Evolutionary conservation across 2,329 filamentous ascomycete species (phyloP).

Genomic region (Biscogniauxia mediterranea): DNA sequence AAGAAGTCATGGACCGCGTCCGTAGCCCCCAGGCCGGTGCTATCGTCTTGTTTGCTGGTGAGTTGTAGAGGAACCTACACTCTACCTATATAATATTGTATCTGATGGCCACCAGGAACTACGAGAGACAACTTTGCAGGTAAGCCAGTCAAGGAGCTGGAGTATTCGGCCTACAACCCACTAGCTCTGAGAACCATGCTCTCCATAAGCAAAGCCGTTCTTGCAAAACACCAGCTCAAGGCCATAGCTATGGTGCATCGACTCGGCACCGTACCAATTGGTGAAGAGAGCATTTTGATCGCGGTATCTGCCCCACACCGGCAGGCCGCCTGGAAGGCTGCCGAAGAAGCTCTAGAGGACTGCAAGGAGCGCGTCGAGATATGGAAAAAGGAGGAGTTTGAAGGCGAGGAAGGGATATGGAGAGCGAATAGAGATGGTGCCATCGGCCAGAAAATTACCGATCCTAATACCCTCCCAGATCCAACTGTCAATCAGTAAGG

Average conservation of each 20-base stretch:
- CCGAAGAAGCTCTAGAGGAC: constrained; percentile 83
- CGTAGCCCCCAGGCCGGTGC: constrained; percentile 72
- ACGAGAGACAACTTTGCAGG: constrained; percentile 73
- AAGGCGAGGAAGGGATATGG: constrained; percentile 76
- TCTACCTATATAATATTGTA: not conserved
- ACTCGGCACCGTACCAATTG: constrained; percentile 79
- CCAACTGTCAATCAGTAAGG: not conserved
- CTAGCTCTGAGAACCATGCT: constrained; percentile 69
- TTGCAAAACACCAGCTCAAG: constrained; percentile 61
- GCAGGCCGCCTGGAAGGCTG: constrained; percentile 80
- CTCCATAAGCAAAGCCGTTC: constrained; percentile 58
- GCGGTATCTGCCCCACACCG: constrained; percentile 82
- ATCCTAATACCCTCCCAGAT: constrained; percentile 4
- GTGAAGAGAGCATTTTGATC: constrained; percentile 91
- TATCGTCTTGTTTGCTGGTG: constrained; percentile 74
- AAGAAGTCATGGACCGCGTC: constrained; percentile 61
- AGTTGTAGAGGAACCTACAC: constrained; percentile 4
- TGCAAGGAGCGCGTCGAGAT: constrained; percentile 89
- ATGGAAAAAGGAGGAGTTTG: constrained; percentile 92
- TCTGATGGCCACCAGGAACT: constrained; percentile 53
- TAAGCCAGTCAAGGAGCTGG: constrained; percentile 70
- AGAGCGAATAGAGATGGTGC: constrained; percentile 79
- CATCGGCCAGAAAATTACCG: constrained; percentile 48
- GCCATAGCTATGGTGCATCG: constrained; percentile 81
- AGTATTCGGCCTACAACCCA: constrained; percentile 72